A percentile compares a stretch with the other conserved stretches of the same genome.
phyloP scores from a whole-genome alignment of 2,329 filamentous ascomycete species.

The Hypoxylon sp. region DNA sequence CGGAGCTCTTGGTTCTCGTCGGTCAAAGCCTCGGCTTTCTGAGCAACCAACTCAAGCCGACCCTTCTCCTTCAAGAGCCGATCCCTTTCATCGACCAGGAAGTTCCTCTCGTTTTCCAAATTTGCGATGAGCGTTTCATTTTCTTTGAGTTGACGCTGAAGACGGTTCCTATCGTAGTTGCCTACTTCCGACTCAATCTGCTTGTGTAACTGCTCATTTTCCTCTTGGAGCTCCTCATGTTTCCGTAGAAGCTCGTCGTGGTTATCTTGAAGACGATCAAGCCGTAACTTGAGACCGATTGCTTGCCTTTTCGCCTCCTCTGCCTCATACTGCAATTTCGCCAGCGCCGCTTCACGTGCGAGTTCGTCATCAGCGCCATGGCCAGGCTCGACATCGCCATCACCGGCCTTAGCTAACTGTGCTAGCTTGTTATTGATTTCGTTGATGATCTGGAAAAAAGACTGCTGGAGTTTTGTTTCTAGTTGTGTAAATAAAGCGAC shows the following conservation, averaged over 20 bases:
- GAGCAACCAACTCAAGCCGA: constrained; percentile 62
- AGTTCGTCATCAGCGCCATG: constrained; percentile 61
- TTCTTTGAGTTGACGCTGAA: constrained; percentile 71
- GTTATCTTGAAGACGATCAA: constrained; percentile 71
- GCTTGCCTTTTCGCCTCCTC: constrained; percentile 68
- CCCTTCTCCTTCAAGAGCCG: constrained; percentile 52
- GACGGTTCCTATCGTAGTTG: constrained; percentile 63
- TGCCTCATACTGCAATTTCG: constrained; percentile 63
- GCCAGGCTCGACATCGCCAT: constrained; percentile 38
- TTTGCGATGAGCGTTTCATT: constrained; percentile 79
- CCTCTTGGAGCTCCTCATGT: constrained; percentile 69
- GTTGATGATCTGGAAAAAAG: constrained; percentile 57
- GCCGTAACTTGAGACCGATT: constrained; percentile 70
- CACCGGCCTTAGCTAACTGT: constrained; percentile 55
- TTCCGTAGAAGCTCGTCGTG: constrained; percentile 70
- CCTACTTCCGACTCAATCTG: constrained; percentile 67
- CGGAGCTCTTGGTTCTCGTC: constrained; percentile 72
- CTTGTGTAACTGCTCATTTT: constrained; percentile 69
- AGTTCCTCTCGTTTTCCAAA: constrained; percentile 75
- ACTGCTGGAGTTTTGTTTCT: constrained; percentile 41
- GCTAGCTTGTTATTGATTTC: constrained; percentile 49
- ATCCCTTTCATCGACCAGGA: constrained; percentile 61
- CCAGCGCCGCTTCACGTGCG: constrained; percentile 68
- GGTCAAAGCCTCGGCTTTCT: constrained; percentile 65
- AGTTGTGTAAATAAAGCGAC: constrained; percentile 42